Percentiles rank a stretch among this genome's conserved stretches.
phyloP scores from a whole-genome alignment of 805 yeast species.

The Jamesozyma jinghongensis region DNA sequence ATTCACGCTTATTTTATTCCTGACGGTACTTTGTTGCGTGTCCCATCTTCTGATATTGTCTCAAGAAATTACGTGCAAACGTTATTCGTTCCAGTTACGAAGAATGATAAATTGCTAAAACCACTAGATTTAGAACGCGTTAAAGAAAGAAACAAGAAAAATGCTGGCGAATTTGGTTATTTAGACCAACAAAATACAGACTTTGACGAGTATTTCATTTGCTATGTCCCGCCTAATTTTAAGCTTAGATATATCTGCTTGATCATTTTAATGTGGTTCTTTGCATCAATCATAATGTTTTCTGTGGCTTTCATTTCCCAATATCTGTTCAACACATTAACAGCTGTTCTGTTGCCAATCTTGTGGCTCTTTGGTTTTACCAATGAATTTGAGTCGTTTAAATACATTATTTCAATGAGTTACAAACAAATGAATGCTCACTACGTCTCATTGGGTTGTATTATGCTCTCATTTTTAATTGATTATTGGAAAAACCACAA shows the following conservation, averaged over 20 bases:
- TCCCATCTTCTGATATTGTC: slow-evolving; percentile 74
- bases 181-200: slow-evolving; percentile 35
- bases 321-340: slow-evolving; percentile 10
- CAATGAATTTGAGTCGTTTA: background rate
- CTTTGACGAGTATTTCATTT: slow-evolving; percentile 52
- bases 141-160: slow-evolving; percentile 29
- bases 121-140: slow-evolving; percentile 25
- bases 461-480: slow-evolving; percentile 8
- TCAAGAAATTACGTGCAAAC: slow-evolving; percentile 54
- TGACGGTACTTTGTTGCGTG: slow-evolving; percentile 76
- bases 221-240: slow-evolving; percentile 80
- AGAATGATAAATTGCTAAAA: slow-evolving; percentile 54
- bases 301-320: slow-evolving; percentile 15
- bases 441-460: slow-evolving; percentile 16
- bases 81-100: slow-evolving; percentile 75
- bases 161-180: slow-evolving; percentile 37
- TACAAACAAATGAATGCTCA: slow-evolving; percentile 13
- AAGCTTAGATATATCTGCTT: slow-evolving; percentile 42
- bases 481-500: slow-evolving; percentile 14
- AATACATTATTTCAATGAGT: slow-evolving; percentile 1
- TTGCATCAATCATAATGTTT: slow-evolving; percentile 32
- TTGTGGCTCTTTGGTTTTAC: slow-evolving; percentile 1
- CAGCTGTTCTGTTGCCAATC: slow-evolving; percentile 7
- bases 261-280: slow-evolving; percentile 37
- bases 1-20: slow-evolving; percentile 58